A percentile compares a stretch with the other conserved stretches of the same genome.
Evolutionary conservation across 2,329 filamentous ascomycete species (phyloP).

Genomic region (Fusarium gaditjirri): DNA sequence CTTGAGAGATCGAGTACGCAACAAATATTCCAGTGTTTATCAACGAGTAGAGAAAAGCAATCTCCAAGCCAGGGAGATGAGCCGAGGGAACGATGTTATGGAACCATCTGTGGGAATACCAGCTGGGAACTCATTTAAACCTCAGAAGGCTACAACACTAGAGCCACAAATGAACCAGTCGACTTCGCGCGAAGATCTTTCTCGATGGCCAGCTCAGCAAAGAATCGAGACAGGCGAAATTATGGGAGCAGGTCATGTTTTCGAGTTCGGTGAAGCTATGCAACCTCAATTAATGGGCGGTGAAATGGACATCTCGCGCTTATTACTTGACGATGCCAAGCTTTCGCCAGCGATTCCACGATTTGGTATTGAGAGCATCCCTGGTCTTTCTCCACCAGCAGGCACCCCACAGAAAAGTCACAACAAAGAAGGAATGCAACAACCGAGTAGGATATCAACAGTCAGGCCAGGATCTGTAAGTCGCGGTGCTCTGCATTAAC

Average conservation of each 20-base stretch:
- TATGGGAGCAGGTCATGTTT: conserved; percentile 42
- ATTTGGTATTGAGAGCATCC: conserved; percentile 42
- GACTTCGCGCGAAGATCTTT: conserved; percentile 60
- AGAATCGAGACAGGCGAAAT: conserved; percentile 47
- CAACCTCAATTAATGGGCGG: conserved; percentile 56
- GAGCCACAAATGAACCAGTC: conserved; percentile 54
- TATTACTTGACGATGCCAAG: conserved; percentile 66
- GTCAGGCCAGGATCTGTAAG: conserved; percentile 1
- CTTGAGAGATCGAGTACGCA: conserved; percentile 70
- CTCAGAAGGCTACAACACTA: conserved; percentile 51
- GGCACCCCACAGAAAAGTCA: conserved; percentile 24
- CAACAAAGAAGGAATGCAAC: conserved; percentile 28
- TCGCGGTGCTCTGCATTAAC: conserved; percentile 22
- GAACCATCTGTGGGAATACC: conserved; percentile 64
- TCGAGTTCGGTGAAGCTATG: conserved; percentile 58
- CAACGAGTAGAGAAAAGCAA: conserved; percentile 65
- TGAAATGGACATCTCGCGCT: conserved; percentile 71
- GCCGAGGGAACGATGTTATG: conserved; percentile 55
- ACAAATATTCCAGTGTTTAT: conserved; percentile 71
- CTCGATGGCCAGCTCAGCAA: conserved; percentile 54
- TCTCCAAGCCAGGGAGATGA: conserved; percentile 57
- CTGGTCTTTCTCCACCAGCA: conserved; percentile 40
- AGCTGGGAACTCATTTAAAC: conserved; percentile 58
- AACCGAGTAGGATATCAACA: conserved; percentile 13
- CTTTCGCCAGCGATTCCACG: conserved; percentile 40